Base-by-base conservation (phyloP, 2,329 filamentous ascomycete species). In the Septoria petroselini region DNA sequence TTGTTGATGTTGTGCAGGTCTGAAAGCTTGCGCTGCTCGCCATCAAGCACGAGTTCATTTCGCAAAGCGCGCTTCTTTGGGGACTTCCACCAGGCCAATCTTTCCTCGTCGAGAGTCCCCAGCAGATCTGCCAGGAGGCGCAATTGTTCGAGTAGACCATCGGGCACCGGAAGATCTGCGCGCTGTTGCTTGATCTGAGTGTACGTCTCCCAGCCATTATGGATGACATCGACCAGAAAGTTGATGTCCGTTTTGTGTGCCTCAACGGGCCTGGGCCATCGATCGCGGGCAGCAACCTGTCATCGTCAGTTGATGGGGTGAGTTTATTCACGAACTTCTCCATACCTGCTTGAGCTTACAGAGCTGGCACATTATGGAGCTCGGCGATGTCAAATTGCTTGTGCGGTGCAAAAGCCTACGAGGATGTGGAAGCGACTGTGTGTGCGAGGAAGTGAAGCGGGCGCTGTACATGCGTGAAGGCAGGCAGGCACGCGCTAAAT, bases 1-100 rank as follows among this genome's bases (percentile, higher is more conserved):
- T 58, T 60, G 37, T 60, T 60, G 42, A 60, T 58, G 43, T 57
- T 59, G 23, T 60, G 59, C 41, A 61, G 23, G 7, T 55, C 50
- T 9, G 55, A 48, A 7, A 60, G 21, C 43, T 54, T 60, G 41
- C 49, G 43, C 39, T 55, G 42, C 25, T 58, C 44, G n/a, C 48
- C 43, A 0, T 49, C 57, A 15, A 54, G 41, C 29, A 57, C 55
- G 23, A 59, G 47, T 2, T 45, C 38, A 30, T 52, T 29, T 3
- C 57, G 45, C 25, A 54, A n/a, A 3, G 44, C 52, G 8, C 48
- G 40, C 50, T 59, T 60, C 37, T 55, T 52, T 7, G 52, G 50
- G 8, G 50, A 52, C 2, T 30, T 53, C 55, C 59, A 60, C 55
- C 59, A 60, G 6, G 35, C 43, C 33, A 52, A 37, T 15, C 59